Conservation (phyloP, 148 eudicot genomes). For the Polygonum aviculare region DNA sequence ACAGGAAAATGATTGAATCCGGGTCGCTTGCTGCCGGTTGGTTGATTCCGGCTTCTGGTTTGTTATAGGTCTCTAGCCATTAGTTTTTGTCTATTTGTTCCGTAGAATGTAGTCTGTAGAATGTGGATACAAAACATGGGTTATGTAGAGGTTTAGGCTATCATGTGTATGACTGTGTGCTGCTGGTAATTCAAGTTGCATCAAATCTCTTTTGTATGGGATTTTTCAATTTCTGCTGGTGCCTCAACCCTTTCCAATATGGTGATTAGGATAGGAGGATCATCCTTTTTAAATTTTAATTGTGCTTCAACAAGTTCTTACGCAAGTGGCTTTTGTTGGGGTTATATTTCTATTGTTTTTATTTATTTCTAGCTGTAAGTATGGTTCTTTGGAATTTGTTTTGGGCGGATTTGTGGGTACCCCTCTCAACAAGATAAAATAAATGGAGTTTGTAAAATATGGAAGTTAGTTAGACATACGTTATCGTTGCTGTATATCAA, state of each 20-base stretch:
- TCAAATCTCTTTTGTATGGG: background rate
- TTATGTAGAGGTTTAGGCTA: background rate
- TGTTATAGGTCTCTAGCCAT: background rate
- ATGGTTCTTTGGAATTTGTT: too few species aligned
- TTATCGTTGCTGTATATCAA: too few species aligned
- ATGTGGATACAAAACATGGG: background rate
- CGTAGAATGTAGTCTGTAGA: conserved; percentile 24
- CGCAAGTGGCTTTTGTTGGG: too few species aligned
- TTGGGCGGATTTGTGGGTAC: too few species aligned
- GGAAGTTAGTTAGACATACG: too few species aligned
- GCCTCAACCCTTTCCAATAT: background rate
- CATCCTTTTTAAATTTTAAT: too few species aligned
- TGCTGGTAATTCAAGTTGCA: background rate
- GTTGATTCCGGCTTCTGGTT: background rate
- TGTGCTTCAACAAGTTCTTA: too few species aligned
- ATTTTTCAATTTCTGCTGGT: background rate
- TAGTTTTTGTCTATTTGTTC: conserved; percentile 10
- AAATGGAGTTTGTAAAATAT: too few species aligned
- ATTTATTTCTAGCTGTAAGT: too few species aligned
- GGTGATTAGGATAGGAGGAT: too few species aligned
- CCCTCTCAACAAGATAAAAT: too few species aligned
- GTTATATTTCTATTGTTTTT: too few species aligned
- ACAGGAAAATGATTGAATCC: conserved; percentile 6
- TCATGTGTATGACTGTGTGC: background rate
- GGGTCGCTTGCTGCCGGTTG: background rate